Evolutionary conservation across 2,329 filamentous ascomycete species (phyloP).

Genomic region (Rhinocladiella similis): DNA sequence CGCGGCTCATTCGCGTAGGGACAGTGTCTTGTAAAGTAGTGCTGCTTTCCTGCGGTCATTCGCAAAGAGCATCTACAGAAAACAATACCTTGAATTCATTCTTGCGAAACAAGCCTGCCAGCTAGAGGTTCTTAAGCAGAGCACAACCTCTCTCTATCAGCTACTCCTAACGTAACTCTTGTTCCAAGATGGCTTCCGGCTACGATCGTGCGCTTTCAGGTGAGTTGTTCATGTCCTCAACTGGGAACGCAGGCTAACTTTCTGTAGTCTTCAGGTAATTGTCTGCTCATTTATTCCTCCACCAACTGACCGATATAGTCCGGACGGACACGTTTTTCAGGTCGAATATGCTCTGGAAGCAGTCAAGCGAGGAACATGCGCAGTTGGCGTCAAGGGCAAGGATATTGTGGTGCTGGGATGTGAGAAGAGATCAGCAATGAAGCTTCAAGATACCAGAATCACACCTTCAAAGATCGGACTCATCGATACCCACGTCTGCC

Average conservation of each 20-base stretch:
- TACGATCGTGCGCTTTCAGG: conserved; percentile 99
- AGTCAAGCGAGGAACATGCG: conserved; percentile 98
- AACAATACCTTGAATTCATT: neutral
- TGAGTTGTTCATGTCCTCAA: conserved; percentile 51
- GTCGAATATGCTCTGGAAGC: conserved; percentile 99
- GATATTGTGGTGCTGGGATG: conserved; percentile 96
- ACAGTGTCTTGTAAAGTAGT: neutral
- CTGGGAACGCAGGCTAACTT: conserved; percentile 17
- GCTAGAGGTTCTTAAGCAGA: neutral
- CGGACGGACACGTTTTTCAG: conserved; percentile 99
- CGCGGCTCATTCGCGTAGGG: conserved; percentile 4
- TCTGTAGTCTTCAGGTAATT: conserved; percentile 36
- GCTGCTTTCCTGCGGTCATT: neutral
- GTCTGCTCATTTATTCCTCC: neutral
- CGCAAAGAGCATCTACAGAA: neutral
- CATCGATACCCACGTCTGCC: conserved; percentile 91
- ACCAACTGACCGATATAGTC: conserved; percentile 64
- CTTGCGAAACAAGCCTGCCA: neutral
- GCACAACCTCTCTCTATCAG: neutral
- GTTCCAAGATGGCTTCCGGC: conserved; percentile 75
- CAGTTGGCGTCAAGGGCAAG: conserved; percentile 92
- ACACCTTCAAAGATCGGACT: conserved; percentile 98
- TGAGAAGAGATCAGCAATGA: conserved; percentile 99
- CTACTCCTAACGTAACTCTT: neutral
- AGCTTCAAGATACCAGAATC: conserved; percentile 98